Conservation (phyloP, 305 asterid genomes). For the Rubia balearica region DNA sequence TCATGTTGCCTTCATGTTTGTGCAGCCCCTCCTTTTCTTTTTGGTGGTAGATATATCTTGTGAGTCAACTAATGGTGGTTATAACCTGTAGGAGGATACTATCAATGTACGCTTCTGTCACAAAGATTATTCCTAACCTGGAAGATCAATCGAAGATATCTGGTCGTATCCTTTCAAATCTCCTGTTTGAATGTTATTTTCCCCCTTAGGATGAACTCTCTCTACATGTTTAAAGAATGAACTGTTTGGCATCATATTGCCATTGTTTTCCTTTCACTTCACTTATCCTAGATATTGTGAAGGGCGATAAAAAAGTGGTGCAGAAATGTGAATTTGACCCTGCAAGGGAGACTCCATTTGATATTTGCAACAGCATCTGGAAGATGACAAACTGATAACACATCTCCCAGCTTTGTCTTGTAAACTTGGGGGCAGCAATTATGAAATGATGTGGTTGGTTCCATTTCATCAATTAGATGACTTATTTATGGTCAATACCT, state of each 20-base stretch:
- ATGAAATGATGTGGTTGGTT: background rate
- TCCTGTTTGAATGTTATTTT: background rate
- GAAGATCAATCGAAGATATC: conserved; percentile 56
- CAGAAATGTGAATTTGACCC: conserved; percentile 49
- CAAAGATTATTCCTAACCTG: conserved; percentile 63
- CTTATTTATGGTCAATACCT: background rate
- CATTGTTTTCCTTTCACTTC: conserved; percentile 24
- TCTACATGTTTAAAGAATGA: background rate
- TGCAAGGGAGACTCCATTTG: conserved; percentile 31
- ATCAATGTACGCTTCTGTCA: conserved; percentile 80
- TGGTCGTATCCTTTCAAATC: conserved; percentile 67
- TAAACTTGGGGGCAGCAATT: background rate
- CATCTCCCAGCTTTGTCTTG: background rate
- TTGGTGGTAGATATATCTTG: background rate
- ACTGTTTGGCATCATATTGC: background rate
- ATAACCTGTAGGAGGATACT: conserved; percentile 63
- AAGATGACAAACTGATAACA: conserved; percentile 39
- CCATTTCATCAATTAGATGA: background rate
- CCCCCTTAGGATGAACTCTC: too few relatives aligned
- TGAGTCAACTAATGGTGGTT: conserved; percentile 12
- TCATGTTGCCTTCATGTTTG: background rate
- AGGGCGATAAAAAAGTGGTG: conserved; percentile 39
- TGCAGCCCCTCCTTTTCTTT: background rate
- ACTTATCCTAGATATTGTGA: conserved; percentile 44
- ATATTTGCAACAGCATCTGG: conserved; percentile 47